Evolutionary conservation across 2,329 filamentous ascomycete genomes (phyloP), one percentile per base, ranked within the genome.

Genomic region (Nothopassalora personata): DNA sequence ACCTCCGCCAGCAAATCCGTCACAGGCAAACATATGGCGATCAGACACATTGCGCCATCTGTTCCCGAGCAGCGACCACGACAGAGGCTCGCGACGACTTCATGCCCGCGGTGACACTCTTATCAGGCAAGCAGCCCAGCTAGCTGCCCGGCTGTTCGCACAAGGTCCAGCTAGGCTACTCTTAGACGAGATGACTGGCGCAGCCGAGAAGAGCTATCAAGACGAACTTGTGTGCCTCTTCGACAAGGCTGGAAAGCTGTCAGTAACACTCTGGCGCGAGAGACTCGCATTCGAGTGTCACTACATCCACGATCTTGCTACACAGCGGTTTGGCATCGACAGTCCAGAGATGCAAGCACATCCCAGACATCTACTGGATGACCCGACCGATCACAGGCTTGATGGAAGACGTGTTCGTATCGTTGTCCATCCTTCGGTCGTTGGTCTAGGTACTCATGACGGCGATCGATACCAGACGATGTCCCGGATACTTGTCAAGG

Each of bases 401-500:
- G 58, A 60, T 34, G 58, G 58, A 2, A 52, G 43, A 28, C 53
- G 18, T 13, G 36, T 60, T 19, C 46, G 36, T 9, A 18, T 57
- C 15, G 54, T 57, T 5, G 46, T 60, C 13, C 58, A 60, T 43
- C 58, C 58, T 13, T 55, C 58, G n/a, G 54, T 60, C 15, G 19
- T 53, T 4, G 53, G 46, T 15, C 28, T 47, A 5, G 58, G 58
- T n/a, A 57, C 58, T 49, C 54, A 57, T 34, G 58, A 60, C 13
- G 57, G 28, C 4, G 58, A 57, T 23, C 19, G 13, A 13, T 57
- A 57, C 30, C 19, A 57, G 23, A 31, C n/a, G 13, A n/a, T 23
- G 7, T 52, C 47, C 7, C 13, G 48, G 18, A 34, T 60, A 11
- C 55, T 55, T 31, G 48, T 45, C 15, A 60, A 60, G 36, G 53